These are phyloP conservation scores for Rhizophagus clarus DNA, from an alignment of 192 early-diverging fungal species.

Conservation along the genomic window DNA sequence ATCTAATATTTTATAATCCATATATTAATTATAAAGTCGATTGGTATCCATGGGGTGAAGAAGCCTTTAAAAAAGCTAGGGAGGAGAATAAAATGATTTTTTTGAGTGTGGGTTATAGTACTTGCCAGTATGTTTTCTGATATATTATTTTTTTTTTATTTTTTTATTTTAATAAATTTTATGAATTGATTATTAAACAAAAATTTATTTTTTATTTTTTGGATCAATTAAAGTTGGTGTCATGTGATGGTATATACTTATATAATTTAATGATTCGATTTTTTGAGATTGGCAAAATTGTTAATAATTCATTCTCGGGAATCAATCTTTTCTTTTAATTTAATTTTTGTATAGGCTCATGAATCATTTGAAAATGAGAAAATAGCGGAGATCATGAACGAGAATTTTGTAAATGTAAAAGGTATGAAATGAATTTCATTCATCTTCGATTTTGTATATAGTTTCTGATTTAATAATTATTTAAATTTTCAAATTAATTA, in stretches of 20 bases:
- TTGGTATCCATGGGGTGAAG: slow-evolving; percentile 70
- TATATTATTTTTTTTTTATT: neutral
- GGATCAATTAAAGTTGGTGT: slow-evolving; percentile 47
- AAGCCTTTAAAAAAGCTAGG: slow-evolving; percentile 58
- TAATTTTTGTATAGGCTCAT: slow-evolving; percentile 40
- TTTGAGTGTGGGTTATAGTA: slow-evolving; percentile 67
- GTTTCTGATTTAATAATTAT: neutral
- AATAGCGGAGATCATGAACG: slow-evolving; percentile 63
- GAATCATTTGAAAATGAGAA: slow-evolving; percentile 63
- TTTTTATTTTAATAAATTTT: neutral
- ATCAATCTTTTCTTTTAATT: neutral
- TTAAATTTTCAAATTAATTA: slow-evolving; percentile 6
- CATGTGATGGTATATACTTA: slow-evolving; percentile 61
- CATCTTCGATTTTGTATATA: neutral
- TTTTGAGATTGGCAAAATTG: neutral
- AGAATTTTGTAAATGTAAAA: slow-evolving; percentile 62
- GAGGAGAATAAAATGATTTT: slow-evolving; percentile 63
- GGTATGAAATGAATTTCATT: slow-evolving; percentile 34
- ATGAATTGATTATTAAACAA: neutral
- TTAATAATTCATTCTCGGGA: neutral
- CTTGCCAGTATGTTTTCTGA: slow-evolving; percentile 55
- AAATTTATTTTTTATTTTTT: neutral
- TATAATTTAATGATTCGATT: neutral
- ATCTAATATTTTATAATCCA: neutral
- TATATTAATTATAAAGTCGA: slow-evolving; percentile 41